Base-by-base conservation (phyloP, 2,329 filamentous ascomycete genomes). In the Torrubiellomyces zombiae region DNA sequence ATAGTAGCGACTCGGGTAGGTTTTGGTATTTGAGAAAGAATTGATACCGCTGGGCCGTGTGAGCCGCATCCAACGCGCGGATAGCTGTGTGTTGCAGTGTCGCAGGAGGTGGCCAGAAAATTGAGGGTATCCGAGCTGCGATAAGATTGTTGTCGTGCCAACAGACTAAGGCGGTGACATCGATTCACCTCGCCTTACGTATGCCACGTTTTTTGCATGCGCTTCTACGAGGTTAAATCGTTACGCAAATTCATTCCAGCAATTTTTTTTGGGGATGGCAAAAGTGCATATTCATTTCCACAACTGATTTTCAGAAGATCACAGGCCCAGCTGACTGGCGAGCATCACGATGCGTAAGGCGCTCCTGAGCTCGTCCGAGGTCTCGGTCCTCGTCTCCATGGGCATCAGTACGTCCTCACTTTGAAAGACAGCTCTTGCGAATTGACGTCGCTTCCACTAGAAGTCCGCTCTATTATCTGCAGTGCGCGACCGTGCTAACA, bases 281-380 rank as follows among this genome's bases (percentile, higher is more conserved):
- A n/a, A n/a, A n/a, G n/a, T n/a, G n/a, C 18, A 15, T 21, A 23
- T n/a, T n/a, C 16, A 21, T 16, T 20, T 10, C 14, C 7, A 14
- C 18, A n/a, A n/a, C n/a, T n/a, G n/a, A n/a, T n/a, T n/a, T n/a
- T n/a, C n/a, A n/a, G n/a, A n/a, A n/a, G n/a, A n/a, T n/a, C n/a
- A n/a, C n/a, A n/a, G n/a, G n/a, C n/a, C n/a, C n/a, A n/a, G n/a
- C n/a, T n/a, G n/a, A n/a, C n/a, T n/a, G n/a, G n/a, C n/a, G n/a
- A 21, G 14, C n/a, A 12, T 16, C 15, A 35, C 24, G 4, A 51
- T 53, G 47, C 39, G 40, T 17, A 45, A 39, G 32, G 53, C 75
- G 43, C 54, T 82, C 35, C 64, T 82, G 39, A 73, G 72, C 6
- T 73, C 72, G 10, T 62, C 67, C 7, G 75, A 81, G 54, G 74